A percentile compares a stretch with the other conserved stretches of the same genome.
Evolutionary conservation across 306 rosid species (phyloP).

Genomic region (Quercus cerris): DNA sequence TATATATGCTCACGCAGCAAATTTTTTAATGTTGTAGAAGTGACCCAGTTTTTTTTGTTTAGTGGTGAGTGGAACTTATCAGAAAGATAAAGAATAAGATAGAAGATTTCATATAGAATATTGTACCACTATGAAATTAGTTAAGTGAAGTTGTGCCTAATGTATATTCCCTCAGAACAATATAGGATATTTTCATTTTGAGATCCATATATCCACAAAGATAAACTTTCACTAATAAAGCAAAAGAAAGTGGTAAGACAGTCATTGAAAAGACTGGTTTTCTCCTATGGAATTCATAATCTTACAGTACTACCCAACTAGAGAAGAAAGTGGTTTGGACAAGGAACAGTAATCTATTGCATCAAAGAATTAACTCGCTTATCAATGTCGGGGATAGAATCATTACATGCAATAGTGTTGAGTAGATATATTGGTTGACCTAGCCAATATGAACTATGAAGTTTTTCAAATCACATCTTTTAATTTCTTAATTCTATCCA

Average conservation of each 20-base stretch:
- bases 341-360: conserved; percentile 15
- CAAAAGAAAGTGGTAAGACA: too few species aligned
- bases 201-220: not conserved
- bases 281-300: too few species aligned
- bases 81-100: not conserved
- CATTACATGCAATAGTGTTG: not conserved
- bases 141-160: conserved; percentile 25
- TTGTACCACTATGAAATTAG: not conserved
- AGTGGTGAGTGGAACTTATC: conserved; percentile 31
- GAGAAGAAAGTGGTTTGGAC: not conserved
- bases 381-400: not conserved
- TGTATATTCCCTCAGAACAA: conserved; percentile 8
- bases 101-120: not conserved
- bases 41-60: conserved; percentile 23
- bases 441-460: not conserved
- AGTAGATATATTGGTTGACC: not conserved
- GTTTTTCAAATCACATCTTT: not conserved
- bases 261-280: too few species aligned
- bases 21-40: conserved; percentile 24
- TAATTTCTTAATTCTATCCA: not conserved
- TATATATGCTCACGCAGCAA: conserved; percentile 9
- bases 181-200: not conserved
- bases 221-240: too few species aligned
- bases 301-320: too few species aligned
- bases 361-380: not conserved